Conservation (phyloP, 352 stramenopile genomes). For the Globisporangium viniferum region DNA sequence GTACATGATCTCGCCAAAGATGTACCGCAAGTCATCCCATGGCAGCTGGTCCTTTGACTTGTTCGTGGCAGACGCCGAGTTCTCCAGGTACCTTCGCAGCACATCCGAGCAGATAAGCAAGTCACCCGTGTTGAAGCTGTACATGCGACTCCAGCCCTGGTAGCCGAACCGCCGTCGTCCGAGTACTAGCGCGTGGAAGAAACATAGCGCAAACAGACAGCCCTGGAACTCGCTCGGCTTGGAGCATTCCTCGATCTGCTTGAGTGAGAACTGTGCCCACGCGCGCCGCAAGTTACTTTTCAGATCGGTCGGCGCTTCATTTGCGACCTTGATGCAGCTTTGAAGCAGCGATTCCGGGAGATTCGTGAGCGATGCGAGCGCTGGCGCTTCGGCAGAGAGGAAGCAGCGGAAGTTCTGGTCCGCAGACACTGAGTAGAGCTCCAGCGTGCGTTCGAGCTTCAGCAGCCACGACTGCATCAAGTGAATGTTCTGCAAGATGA, state of each 20-base stretch:
- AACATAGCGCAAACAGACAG: slow-evolving; percentile 93
- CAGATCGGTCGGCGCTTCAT: slow-evolving; percentile 77
- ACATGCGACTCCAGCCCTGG: slow-evolving; percentile 91
- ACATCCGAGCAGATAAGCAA: slow-evolving; percentile 91
- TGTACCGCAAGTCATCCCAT: slow-evolving; percentile 86
- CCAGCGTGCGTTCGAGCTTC: slow-evolving; percentile 73
- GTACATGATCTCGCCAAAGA: slow-evolving; percentile 94
- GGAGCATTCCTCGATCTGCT: slow-evolving; percentile 66
- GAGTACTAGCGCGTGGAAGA: slow-evolving; percentile 93
- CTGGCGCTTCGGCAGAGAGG: slow-evolving; percentile 89
- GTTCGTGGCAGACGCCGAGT: slow-evolving; percentile 13
- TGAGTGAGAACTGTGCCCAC: slow-evolving; percentile 76
- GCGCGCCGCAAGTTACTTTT: slow-evolving; percentile 81
- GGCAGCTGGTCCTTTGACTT: slow-evolving; percentile 37
- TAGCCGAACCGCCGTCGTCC: slow-evolving; percentile 87
- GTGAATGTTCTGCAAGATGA: slow-evolving; percentile 92
- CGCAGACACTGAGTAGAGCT: slow-evolving; percentile 74
- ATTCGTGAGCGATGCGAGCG: slow-evolving; percentile 81
- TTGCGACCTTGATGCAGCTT: slow-evolving; percentile 86
- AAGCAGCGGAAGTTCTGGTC: slow-evolving; percentile 95
- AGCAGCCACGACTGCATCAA: slow-evolving; percentile 90
- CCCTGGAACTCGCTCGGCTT: slow-evolving; percentile 88
- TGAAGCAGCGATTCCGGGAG: slow-evolving; percentile 84
- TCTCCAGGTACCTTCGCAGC: slow-evolving; percentile 66
- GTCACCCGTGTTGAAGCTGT: slow-evolving; percentile 94